phyloP scores from a whole-genome alignment of 371 early-diverging fungal genomes.

The Rhizopus sp. region DNA sequence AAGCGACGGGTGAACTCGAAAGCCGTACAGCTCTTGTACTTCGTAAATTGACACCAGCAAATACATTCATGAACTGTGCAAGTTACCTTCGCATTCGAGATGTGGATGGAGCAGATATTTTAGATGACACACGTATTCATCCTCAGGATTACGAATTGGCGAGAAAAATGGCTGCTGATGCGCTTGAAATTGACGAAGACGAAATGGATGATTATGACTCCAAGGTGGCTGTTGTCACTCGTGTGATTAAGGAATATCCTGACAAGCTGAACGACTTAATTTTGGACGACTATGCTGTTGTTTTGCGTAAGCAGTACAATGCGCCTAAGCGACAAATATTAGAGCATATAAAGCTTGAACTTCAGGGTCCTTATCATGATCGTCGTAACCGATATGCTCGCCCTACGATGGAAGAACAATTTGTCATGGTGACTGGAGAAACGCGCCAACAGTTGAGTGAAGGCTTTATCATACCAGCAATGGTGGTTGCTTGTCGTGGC shows the following conservation, averaged over 20 bases:
- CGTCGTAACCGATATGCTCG: conserved; percentile 66
- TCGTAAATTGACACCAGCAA: conserved; percentile 66
- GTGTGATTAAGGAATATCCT: conserved; percentile 79
- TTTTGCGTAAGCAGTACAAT: conserved; percentile 72
- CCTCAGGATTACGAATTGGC: conserved; percentile 95
- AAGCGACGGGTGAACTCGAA: conserved; percentile 53
- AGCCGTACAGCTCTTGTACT: conserved; percentile 75
- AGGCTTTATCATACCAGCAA: conserved; percentile 69
- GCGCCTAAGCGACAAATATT: conserved; percentile 81
- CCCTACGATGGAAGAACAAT: conserved; percentile 67
- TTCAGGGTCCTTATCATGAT: conserved; percentile 85
- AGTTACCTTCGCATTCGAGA: conserved; percentile 84
- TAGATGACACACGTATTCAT: conserved; percentile 96
- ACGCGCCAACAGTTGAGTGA: conserved; percentile 65
- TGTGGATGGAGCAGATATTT: conserved; percentile 64
- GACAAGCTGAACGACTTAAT: conserved; percentile 84
- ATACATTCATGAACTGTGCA: conserved; percentile 92
- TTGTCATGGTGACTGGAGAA: conserved; percentile 91
- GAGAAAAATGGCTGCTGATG: conserved; percentile 97
- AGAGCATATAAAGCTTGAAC: conserved; percentile 84
- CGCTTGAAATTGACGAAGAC: conserved; percentile 90
- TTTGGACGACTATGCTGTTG: conserved; percentile 89
- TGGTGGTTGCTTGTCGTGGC: conserved; percentile 66
- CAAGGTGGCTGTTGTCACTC: conserved; percentile 61
- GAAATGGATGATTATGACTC: conserved; percentile 73